Evolutionary conservation across 306 rosid genomes (phyloP), one percentile per base, ranked within the genome.

Genomic region (Amphicarpaea edgeworthii): DNA sequence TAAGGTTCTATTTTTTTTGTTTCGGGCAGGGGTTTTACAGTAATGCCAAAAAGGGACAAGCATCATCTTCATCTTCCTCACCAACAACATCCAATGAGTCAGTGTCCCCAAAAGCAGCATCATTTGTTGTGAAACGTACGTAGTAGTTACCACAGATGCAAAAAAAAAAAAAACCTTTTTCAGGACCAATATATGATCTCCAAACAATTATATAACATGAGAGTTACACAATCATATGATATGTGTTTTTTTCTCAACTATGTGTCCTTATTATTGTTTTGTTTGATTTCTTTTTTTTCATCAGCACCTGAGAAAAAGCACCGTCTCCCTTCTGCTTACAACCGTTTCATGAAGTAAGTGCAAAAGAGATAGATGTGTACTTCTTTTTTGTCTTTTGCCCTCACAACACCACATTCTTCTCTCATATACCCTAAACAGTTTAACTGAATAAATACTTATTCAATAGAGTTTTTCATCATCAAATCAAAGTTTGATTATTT

Each of bases 301-400:
- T n/a, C 83, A 95, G 99, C 99, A 43, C 99, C 99, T 67, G 99
- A 95, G 96, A 95, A 95, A 85, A 95, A 92, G 72, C 99, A 95
- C 76, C 85, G 98, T 38, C 93, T 95, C 10, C 99, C 99, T 37
- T 95, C 99, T 70, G 98, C 99, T 41, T 95, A 92, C 87, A 95
- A 95, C 65, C 93, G 99, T 68, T 95, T 95, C 90, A 95, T 95
- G 99, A 95, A 95, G 99, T 95, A 88, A 88, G 90, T 42, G 67
- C 61, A 63, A 41, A 12, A 24, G 1, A 58, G 19, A 38, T 1
- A 58, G 19, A 38, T 1, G 26, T 50, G 24, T 24, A 43, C 45
- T 16, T 50, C 3, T 30, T 34, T 46, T 40, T 64, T 32, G 54
- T 58, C 12, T 38, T 46, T 38, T 60, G 11, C 40, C 6, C 17